A percentile compares a stretch with the other conserved stretches of the same genome.
These are phyloP conservation scores for Aspergillus fijiensis DNA, from an alignment of 2,329 filamentous ascomycete genomes.

Conservation along the genomic window DNA sequence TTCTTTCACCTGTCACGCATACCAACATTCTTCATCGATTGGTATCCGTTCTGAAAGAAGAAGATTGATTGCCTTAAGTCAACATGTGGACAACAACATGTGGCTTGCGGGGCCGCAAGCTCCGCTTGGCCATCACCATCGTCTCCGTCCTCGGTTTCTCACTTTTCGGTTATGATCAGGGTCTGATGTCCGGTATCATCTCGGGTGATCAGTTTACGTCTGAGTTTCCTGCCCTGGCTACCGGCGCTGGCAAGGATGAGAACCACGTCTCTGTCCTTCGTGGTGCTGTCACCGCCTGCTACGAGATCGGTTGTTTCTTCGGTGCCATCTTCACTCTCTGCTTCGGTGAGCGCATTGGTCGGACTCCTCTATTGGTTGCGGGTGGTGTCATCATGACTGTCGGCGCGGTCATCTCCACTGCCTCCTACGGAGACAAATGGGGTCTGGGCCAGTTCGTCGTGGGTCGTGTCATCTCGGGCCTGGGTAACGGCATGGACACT, in stretches of 20 bases:
- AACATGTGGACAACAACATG: conserved; percentile 35
- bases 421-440: conserved; percentile 24
- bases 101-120: conserved; percentile 27
- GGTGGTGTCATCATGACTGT: conserved; percentile 52
- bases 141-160: conserved; percentile 53
- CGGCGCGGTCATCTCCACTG: conserved; percentile 32
- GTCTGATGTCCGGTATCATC: conserved; percentile 36
- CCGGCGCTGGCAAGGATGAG: conserved; percentile 30
- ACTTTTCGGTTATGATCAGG: conserved; percentile 45
- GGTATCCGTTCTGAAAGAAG: neutral
- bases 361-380: conserved; percentile 49
- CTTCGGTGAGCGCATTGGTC: conserved; percentile 33
- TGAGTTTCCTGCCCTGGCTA: conserved; percentile 23
- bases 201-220: conserved; percentile 26
- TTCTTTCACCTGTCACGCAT: neutral
- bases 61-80: neutral
- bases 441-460: conserved; percentile 44
- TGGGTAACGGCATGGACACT: conserved; percentile 39
- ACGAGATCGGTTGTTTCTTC: conserved; percentile 49
- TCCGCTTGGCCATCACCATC: conserved; percentile 28
- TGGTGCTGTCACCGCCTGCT: conserved; percentile 54
- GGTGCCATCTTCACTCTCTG: conserved; percentile 33
- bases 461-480: conserved; percentile 39
- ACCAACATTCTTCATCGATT: neutral
- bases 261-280: conserved; percentile 46